Base-by-base conservation (phyloP, 2,329 filamentous ascomycete species). In the Curvularia hawaiiensis region DNA sequence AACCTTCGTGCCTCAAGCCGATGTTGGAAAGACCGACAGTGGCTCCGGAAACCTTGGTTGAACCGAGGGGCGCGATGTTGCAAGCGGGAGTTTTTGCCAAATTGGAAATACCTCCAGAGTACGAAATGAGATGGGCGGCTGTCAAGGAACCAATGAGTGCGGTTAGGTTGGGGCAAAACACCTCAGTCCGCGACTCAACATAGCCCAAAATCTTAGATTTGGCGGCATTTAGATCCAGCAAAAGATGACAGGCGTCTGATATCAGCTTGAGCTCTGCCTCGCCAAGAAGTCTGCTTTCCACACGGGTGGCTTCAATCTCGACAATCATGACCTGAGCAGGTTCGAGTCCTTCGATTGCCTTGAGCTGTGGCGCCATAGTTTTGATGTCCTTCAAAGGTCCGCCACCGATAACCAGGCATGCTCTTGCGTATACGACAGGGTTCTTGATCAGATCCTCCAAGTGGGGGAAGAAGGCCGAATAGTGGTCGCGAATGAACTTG, bases 401-500 rank as follows among this genome's bases (percentile, higher is more conserved):
- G 79, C 98, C 98, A 66, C 91, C 90, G 61, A 99, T 85, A 63
- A 98, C 96, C 3, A 91, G 88, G 9, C 98, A 95, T 0, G 95
- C 91, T 79, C 96, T 97, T 28, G 94, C 92, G 78, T 97, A 99
- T 74, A 97, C 92, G 50, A 98, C 84, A 1, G 95, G 92, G 69
- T 94, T 97, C 56, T 91, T 92, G 59, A 99, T 89, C 33, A 99
- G 85, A 18, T 85, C 86, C 76, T 99, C 95, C 40, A 99, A 85
- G 77, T 97, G 94, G 0, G 95, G 94, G 70, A 98, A 99, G 59
- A 94, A 87, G 18, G 90, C 84, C 10, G 93, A 97, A 79, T 99
- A 99, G 78, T 97, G 92, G 71, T 99, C 95, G 70, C 94, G 87
- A 58, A 97, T 92, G 76, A 92, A 96, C 79, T 99, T 99, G 82